Conservation (phyloP, 208 protist genomes). For the Trypanosoma cruzi region DNA sequence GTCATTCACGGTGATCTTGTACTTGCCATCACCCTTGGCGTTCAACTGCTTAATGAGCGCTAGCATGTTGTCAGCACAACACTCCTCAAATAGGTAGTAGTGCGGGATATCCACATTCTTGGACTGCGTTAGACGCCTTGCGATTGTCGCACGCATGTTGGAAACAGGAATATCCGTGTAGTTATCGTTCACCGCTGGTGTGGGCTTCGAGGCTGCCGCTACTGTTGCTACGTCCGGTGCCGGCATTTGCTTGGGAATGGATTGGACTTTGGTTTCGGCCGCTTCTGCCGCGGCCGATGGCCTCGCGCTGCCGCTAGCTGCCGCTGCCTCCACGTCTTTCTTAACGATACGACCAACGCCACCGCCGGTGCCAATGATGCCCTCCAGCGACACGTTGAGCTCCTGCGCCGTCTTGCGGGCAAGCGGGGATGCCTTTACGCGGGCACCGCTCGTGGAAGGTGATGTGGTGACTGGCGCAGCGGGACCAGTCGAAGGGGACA, state of each 20-base stretch:
- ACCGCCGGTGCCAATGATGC: conserved; percentile 91
- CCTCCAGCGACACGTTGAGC: conserved; percentile 76
- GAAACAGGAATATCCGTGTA: conserved; percentile 91
- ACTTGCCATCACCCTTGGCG: conserved; percentile 83
- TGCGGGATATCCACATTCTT: conserved; percentile 96
- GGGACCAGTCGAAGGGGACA: conserved; percentile 26
- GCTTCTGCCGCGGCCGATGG: background rate
- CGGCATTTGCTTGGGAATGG: conserved; percentile 2
- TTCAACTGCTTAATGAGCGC: conserved; percentile 90
- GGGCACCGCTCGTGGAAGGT: conserved; percentile 35
- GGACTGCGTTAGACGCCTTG: conserved; percentile 92
- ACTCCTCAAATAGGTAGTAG: conserved; percentile 96
- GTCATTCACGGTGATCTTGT: conserved; percentile 98
- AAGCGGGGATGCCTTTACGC: conserved; percentile 93
- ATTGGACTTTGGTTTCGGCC: no score
- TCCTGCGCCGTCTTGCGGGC: conserved; percentile 88
- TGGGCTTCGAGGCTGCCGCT: conserved; percentile 29
- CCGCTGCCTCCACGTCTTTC: conserved; percentile 90
- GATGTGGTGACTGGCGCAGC: conserved; percentile 14
- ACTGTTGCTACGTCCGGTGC: conserved; percentile 41
- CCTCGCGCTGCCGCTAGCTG: conserved; percentile 35
- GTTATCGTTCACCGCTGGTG: conserved; percentile 58
- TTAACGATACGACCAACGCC: conserved; percentile 92
- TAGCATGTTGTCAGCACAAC: conserved; percentile 92
- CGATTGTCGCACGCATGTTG: conserved; percentile 93